These are phyloP conservation scores for Monosporascus sp. DNA, from an alignment of 2,329 filamentous ascomycete species.

Conservation along the genomic window DNA sequence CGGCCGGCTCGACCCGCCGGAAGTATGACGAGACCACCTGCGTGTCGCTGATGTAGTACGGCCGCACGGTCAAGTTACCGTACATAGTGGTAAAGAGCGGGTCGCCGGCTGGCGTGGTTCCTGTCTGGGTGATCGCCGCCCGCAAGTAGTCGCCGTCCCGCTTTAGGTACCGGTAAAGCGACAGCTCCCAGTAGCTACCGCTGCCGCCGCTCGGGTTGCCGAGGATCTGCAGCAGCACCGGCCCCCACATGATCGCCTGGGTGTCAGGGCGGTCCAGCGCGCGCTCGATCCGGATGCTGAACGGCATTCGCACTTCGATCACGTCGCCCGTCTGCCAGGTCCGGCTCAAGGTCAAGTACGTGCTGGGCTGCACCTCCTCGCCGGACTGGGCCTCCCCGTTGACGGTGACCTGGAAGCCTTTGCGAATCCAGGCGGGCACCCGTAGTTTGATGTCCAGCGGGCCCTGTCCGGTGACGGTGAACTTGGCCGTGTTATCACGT, in stretches of 20 bases:
- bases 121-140: slow-evolving; percentile 16
- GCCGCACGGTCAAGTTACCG: slow-evolving; percentile 17
- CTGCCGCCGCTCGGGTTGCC: slow-evolving; percentile 16
- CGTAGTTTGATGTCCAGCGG: slow-evolving; percentile 26
- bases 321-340: slow-evolving; percentile 24
- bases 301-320: slow-evolving; percentile 25
- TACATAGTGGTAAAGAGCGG: slow-evolving; percentile 17
- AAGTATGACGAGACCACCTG: slow-evolving; percentile 27
- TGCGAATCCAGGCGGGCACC: slow-evolving; percentile 23
- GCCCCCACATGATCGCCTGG: slow-evolving; percentile 27
- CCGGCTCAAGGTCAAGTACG: slow-evolving; percentile 24
- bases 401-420: slow-evolving; percentile 21
- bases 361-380: slow-evolving; percentile 14
- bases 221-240: slow-evolving; percentile 24
- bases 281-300: slow-evolving; percentile 25
- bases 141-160: slow-evolving; percentile 25
- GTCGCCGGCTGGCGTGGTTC: slow-evolving; percentile 17
- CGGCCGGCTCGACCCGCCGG: slow-evolving; percentile 23
- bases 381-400: slow-evolving; percentile 18
- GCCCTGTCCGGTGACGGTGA: slow-evolving; percentile 22
- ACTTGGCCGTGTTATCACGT: slow-evolving; percentile 17
- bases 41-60: slow-evolving; percentile 26
- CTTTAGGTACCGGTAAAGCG: slow-evolving; percentile 25
- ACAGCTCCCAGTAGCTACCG: slow-evolving; percentile 20
- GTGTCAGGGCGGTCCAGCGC: slow-evolving; percentile 27